Evolutionary conservation across 1,139 yeast species (phyloP).

Genomic region (Suhomyces kunorum): DNA sequence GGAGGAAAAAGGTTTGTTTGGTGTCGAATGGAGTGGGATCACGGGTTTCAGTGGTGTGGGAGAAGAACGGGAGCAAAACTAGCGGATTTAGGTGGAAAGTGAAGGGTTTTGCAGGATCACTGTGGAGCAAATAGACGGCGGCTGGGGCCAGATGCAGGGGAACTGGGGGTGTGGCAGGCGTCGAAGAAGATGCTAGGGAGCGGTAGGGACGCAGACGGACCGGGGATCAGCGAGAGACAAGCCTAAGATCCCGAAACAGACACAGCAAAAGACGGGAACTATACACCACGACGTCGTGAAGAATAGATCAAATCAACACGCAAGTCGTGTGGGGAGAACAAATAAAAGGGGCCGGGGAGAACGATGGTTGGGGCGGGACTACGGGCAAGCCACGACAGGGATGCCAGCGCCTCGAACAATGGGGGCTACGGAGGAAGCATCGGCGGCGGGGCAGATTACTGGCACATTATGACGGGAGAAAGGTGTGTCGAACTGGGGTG

Average conservation of each 20-base stretch:
- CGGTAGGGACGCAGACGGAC: neutral
- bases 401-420: no score
- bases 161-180: neutral
- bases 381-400: neutral
- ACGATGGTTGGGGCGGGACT: neutral
- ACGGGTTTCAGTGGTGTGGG: no score
- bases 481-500: neutral
- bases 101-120: no score
- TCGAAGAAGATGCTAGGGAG: neutral
- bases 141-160: no score
- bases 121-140: no score
- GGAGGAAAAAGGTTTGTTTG: no score
- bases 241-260: neutral
- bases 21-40: no score
- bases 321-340: slow-evolving; percentile 9
- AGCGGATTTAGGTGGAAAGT: no score
- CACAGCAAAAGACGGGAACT: slow-evolving; percentile 2
- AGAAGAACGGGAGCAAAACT: no score
- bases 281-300: slow-evolving; percentile 1
- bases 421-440: no score
- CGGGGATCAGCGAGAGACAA: neutral
- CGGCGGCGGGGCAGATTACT: no score
- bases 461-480: no score
- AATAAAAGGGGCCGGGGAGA: slow-evolving; percentile 1
- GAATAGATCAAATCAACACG: slow-evolving; percentile 13